phyloP scores from a whole-genome alignment of 164 flowering plant species.

The Stephania japonica region DNA sequence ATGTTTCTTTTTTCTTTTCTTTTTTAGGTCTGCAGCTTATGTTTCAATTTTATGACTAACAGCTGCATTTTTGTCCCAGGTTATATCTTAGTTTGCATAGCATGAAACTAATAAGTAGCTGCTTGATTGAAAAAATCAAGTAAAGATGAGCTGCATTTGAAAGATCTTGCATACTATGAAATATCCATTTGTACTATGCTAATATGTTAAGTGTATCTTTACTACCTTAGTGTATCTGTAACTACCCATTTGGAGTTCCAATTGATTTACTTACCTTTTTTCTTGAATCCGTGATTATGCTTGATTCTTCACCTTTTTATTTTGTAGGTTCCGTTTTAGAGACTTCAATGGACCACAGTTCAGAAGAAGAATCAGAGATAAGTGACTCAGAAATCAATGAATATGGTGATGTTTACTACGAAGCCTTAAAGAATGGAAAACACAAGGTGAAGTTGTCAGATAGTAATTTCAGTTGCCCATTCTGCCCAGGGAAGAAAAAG shows the following conservation, averaged over 20 bases:
- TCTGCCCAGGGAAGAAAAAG: conserved; percentile 63
- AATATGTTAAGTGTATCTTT: background rate
- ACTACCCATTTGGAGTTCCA: background rate
- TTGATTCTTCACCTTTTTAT: background rate
- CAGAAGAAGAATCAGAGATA: conserved; percentile 61
- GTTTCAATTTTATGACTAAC: too few relatives aligned
- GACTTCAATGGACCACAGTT: conserved; percentile 30
- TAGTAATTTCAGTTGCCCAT: conserved; percentile 57
- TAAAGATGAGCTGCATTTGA: background rate
- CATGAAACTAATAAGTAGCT: too few relatives aligned
- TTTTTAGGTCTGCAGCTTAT: too few relatives aligned
- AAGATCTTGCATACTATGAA: background rate
- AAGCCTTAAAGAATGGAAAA: conserved; percentile 52
- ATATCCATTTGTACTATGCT: background rate
- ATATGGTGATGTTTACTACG: conserved; percentile 40
- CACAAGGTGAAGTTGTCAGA: conserved; percentile 37
- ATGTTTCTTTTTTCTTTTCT: too few relatives aligned
- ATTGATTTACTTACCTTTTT: background rate
- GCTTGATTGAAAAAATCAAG: background rate
- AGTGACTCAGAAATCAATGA: conserved; percentile 75
- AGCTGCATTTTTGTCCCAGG: too few relatives aligned
- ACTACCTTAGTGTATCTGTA: background rate
- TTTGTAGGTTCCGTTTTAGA: conserved; percentile 1
- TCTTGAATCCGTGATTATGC: background rate
- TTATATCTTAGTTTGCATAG: too few relatives aligned